Base-by-base conservation (phyloP, 495 filamentous ascomycete genomes). In the Umbilicaria muhlenbergii region DNA sequence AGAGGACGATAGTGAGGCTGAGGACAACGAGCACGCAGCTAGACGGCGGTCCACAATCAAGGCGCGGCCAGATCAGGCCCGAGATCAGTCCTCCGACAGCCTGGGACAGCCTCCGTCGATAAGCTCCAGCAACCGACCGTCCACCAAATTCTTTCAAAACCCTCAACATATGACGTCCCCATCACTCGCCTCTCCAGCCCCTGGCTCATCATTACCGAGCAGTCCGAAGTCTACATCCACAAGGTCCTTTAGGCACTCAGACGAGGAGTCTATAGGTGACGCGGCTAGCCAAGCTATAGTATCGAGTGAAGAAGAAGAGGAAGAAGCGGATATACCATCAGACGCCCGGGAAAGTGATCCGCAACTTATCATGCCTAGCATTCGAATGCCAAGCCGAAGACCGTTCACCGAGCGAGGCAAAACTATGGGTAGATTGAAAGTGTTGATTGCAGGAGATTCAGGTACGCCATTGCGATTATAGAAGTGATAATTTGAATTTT, bases 361-460 rank as follows among this genome's bases (percentile, higher is more conserved):
- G 28, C 89, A 96, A 59, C 73, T 99, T 13, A 81, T 99, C 49
- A 99, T 99, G 92, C 91, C 91, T 8, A 93, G 86, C 58, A 85
- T 99, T 51, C 81, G 75, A 50, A 94, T 99, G 78, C 92, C 91
- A 31, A 87, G 80, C 56, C 77, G 91, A 40, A 73, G 91, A 38
- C 91, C 91, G 1, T 96, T 99, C 59, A 96, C 91, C 7, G 74
- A 83, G 41, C 75, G 70, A 47, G 91, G 91, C 14, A 91, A 83
- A 65, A 71, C 68, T 39, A 74, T 96, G 63, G 89, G 87, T 5
- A 73, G 80, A 43, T 64, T 96, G 51, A 96, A 95, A 66, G 67
- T 99, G 16, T 63, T 96, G 43, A 66, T 96, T 50, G 85, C 86
- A 41, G 91, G 91, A 21, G 75, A 81, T 55, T 71, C 80, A 51